These are phyloP conservation scores for Solanum corneliomulleri DNA, from an alignment of 257 asterid species.

Conservation along the genomic window DNA sequence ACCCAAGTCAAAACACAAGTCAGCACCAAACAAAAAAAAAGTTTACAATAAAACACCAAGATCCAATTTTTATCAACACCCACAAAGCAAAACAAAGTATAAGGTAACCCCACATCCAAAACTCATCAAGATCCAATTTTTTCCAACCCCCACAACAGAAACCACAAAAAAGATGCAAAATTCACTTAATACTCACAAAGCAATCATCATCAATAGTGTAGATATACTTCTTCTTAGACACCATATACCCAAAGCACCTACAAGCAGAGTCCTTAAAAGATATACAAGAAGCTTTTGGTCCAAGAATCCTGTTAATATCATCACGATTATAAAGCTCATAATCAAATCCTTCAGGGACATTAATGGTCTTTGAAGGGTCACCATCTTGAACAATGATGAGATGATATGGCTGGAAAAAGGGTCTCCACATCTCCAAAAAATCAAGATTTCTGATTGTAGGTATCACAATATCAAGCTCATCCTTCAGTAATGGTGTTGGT, in stretches of 20 bases:
- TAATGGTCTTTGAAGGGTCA: conserved; percentile 6
- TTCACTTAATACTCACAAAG: neutral
- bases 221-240: conserved; percentile 12
- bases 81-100: neutral
- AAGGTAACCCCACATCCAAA: neutral
- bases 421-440: conserved; percentile 10
- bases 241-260: conserved; percentile 11
- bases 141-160: neutral
- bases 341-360: conserved; percentile 4
- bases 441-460: conserved; percentile 7
- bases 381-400: conserved; percentile 10
- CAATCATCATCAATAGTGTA: conserved; percentile 9
- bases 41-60: neutral
- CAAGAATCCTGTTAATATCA: conserved; percentile 11
- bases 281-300: conserved; percentile 4
- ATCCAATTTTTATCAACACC: neutral
- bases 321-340: conserved; percentile 5
- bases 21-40: neutral
- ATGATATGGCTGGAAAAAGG: conserved; percentile 1
- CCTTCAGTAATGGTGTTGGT: conserved; percentile 5
- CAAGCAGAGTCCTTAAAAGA: conserved; percentile 13
- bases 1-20: neutral
- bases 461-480: conserved; percentile 6
- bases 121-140: neutral
- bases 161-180: neutral